phyloP scores from a whole-genome alignment of 805 yeast species.

The Wickerhamomyces silvicola region DNA sequence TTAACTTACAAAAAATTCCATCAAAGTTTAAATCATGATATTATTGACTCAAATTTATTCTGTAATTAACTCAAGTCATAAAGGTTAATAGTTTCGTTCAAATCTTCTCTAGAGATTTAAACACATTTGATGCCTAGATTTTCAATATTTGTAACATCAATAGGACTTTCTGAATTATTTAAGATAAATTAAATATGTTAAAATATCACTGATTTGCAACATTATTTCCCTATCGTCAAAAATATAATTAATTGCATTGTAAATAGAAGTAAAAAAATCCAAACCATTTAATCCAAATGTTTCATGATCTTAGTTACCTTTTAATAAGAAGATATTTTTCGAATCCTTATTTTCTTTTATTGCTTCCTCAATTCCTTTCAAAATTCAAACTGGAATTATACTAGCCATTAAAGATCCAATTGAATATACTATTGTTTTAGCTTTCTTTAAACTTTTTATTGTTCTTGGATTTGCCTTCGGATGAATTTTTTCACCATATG shows the following conservation, averaged over 20 bases:
- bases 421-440: constrained; percentile 62
- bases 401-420: constrained; percentile 91
- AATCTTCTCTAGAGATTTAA: constrained; percentile 25
- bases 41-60: background rate
- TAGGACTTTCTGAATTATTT: constrained; percentile 42
- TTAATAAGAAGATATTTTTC: constrained; percentile 57
- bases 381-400: constrained; percentile 67
- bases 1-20: constrained; percentile 32
- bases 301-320: constrained; percentile 76
- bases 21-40: constrained; percentile 24
- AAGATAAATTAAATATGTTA: constrained; percentile 61
- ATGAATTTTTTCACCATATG: constrained; percentile 79
- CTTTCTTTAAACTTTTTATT: constrained; percentile 37
- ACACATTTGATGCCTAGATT: constrained; percentile 42
- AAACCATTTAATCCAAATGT: constrained; percentile 60
- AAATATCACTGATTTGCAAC: constrained; percentile 37
- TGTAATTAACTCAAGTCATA: constrained; percentile 41
- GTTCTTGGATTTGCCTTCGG: constrained; percentile 69
- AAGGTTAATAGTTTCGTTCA: constrained; percentile 17
- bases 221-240: constrained; percentile 6
- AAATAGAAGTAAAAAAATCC: constrained; percentile 51
- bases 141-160: constrained; percentile 37
- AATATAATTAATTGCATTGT: constrained; percentile 51
- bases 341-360: constrained; percentile 29
- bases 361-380: constrained; percentile 68